Conservation (phyloP, 1,284 basidiomycete genomes). For the Ustilago tritici region DNA sequence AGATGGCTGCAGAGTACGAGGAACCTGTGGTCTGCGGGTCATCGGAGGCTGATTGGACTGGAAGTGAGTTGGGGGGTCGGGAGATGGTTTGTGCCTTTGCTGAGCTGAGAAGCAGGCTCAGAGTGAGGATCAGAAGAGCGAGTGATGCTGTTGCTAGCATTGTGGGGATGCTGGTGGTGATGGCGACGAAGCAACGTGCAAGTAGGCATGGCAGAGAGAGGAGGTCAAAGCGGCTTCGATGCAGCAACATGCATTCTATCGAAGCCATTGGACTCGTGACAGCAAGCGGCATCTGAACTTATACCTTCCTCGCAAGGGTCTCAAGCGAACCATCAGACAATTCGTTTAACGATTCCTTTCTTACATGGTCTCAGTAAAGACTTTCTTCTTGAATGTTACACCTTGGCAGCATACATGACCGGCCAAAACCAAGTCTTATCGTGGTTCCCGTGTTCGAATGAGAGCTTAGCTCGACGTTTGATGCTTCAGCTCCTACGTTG, state of each 20-base stretch:
- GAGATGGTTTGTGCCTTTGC: slow-evolving; percentile 19
- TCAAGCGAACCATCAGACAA: background rate
- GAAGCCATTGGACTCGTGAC: slow-evolving; percentile 3
- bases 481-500: too few species aligned
- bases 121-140: background rate
- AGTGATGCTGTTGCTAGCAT: background rate
- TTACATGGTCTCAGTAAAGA: too few species aligned
- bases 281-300: slow-evolving; percentile 1
- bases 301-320: slow-evolving; percentile 9
- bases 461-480: too few species aligned
- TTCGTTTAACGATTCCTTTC: too few species aligned
- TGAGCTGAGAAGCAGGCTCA: slow-evolving; percentile 1
- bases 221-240: background rate
- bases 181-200: background rate
- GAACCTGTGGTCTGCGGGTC: slow-evolving; percentile 27
- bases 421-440: too few species aligned
- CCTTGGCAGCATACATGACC: too few species aligned
- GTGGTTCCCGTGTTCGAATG: too few species aligned
- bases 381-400: too few species aligned
- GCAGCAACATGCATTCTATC: background rate
- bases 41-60: slow-evolving; percentile 29
- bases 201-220: background rate
- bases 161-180: background rate
- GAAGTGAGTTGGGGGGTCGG: slow-evolving; percentile 24
- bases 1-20: slow-evolving; percentile 18